phyloP scores from a whole-genome alignment of 2,329 filamentous ascomycete species.

The Fusarium verticillioides region DNA sequence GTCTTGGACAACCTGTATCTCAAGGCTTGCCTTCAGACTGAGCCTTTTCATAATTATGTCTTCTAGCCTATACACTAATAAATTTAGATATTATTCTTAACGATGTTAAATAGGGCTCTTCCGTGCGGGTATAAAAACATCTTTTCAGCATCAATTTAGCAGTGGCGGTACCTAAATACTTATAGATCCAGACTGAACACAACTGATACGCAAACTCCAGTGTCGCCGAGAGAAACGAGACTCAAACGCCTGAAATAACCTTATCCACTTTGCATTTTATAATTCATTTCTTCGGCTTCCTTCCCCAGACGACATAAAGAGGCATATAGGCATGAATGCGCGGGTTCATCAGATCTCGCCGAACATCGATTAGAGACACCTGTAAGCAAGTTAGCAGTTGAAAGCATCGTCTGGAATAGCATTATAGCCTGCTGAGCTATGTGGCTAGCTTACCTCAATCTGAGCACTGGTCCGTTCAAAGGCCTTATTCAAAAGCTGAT shows the following conservation, averaged over 20 bases:
- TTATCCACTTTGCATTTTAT: neutral
- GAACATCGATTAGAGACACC: constrained; percentile 61
- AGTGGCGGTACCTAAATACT: neutral
- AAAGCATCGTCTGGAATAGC: neutral
- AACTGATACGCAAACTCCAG: neutral
- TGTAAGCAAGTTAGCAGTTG: constrained; percentile 32
- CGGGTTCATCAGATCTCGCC: constrained; percentile 56
- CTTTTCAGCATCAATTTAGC: neutral
- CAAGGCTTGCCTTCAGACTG: no score
- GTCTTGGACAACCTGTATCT: no score
- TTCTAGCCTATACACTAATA: no score
- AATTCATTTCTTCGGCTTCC: constrained; percentile 53
- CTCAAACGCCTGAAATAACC: neutral
- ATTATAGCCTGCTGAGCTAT: no score
- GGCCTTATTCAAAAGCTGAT: constrained; percentile 53
- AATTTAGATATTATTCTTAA: accelerated
- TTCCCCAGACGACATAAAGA: constrained; percentile 60
- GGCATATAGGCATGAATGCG: constrained; percentile 59
- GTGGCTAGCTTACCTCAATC: constrained; percentile 56
- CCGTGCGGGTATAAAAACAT: neutral
- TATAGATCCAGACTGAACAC: neutral
- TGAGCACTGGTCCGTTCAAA: constrained; percentile 54
- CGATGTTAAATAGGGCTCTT: accelerated
- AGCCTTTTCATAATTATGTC: neutral
- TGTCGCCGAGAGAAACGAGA: neutral